A percentile compares a stretch with the other conserved stretches of the same genome.
phyloP scores from a whole-genome alignment of 306 rosid species.

The Nissolia schottii region DNA sequence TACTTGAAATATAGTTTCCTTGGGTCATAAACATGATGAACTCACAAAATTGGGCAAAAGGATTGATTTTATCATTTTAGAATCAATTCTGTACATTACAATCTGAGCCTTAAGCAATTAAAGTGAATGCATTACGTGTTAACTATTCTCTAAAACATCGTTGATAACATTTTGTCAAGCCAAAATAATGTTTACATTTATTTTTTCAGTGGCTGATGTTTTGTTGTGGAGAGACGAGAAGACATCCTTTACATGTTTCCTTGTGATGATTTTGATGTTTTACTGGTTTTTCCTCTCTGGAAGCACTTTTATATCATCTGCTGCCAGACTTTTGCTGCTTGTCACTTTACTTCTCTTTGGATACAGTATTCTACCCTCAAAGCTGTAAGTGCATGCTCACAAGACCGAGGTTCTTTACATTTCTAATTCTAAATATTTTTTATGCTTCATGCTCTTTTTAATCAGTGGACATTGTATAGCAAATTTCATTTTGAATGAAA shows the following conservation, averaged over 20 bases:
- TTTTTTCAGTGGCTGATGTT: slow-evolving; percentile 72
- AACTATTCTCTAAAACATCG: slow-evolving; percentile 3
- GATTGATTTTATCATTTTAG: background rate
- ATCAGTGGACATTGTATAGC: background rate
- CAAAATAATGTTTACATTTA: slow-evolving; percentile 35
- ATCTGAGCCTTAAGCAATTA: background rate
- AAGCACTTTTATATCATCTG: slow-evolving; percentile 52
- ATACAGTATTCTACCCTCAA: slow-evolving; percentile 54
- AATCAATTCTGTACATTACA: slow-evolving; percentile 12
- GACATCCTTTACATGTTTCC: slow-evolving; percentile 63
- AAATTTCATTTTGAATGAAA: background rate
- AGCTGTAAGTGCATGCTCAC: slow-evolving; percentile 46
- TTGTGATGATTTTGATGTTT: slow-evolving; percentile 49
- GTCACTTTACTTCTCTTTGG: slow-evolving; percentile 43
- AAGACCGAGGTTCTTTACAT: slow-evolving; percentile 13
- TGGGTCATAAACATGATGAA: slow-evolving; percentile 7
- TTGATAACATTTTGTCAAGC: slow-evolving; percentile 3
- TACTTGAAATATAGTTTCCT: slow-evolving; percentile 10
- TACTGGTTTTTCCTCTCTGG: slow-evolving; percentile 84
- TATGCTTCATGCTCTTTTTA: slow-evolving; percentile 9
- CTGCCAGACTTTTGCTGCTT: slow-evolving; percentile 56
- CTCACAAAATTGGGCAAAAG: slow-evolving; percentile 3
- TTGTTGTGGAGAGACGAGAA: slow-evolving; percentile 91
- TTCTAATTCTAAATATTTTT: background rate
- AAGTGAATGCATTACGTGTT: slow-evolving; percentile 9